Evolutionary conservation across 2,329 filamentous ascomycete genomes (phyloP).

Genomic region (Cylindrodendrum hubeiense): DNA sequence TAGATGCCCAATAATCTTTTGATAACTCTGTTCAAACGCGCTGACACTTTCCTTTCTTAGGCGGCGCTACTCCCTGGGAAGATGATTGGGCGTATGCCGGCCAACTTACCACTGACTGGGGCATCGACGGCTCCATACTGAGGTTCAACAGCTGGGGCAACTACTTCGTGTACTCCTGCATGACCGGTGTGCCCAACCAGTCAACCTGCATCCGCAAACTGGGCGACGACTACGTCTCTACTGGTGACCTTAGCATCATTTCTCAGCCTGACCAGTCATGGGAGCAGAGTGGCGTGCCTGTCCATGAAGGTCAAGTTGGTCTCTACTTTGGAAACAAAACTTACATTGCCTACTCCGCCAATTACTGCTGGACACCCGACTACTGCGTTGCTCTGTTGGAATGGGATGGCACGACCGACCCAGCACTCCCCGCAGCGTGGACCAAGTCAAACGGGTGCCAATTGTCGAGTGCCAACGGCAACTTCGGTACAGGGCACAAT

Average conservation of each 20-base stretch:
- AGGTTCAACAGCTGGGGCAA: conserved; percentile 59
- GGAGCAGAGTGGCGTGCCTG: conserved; percentile 62
- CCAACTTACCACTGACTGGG: conserved; percentile 61
- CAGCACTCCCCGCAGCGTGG: conserved; percentile 59
- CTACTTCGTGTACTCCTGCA: conserved; percentile 68
- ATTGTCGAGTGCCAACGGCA: conserved; percentile 65
- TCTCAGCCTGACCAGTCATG: conserved; percentile 63
- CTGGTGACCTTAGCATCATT: conserved; percentile 60
- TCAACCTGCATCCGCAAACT: conserved; percentile 55
- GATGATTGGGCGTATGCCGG: conserved; percentile 59
- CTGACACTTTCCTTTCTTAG: conserved; percentile 43
- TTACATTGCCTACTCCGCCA: conserved; percentile 66
- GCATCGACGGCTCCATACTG: conserved; percentile 66
- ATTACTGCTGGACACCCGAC: conserved; percentile 67
- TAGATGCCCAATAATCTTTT: neutral
- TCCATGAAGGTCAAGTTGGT: conserved; percentile 67
- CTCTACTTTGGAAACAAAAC: conserved; percentile 66
- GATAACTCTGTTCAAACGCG: rapidly evolving
- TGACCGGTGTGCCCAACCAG: conserved; percentile 55
- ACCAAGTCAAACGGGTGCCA: conserved; percentile 63
- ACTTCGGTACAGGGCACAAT: conserved; percentile 69
- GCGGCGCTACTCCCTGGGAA: conserved; percentile 65
- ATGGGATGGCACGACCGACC: conserved; percentile 64
- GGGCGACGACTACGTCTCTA: conserved; percentile 54
- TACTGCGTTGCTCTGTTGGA: conserved; percentile 67